phyloP scores from a whole-genome alignment of 2,329 filamentous ascomycete genomes.

The Grosmannia clavigera region DNA sequence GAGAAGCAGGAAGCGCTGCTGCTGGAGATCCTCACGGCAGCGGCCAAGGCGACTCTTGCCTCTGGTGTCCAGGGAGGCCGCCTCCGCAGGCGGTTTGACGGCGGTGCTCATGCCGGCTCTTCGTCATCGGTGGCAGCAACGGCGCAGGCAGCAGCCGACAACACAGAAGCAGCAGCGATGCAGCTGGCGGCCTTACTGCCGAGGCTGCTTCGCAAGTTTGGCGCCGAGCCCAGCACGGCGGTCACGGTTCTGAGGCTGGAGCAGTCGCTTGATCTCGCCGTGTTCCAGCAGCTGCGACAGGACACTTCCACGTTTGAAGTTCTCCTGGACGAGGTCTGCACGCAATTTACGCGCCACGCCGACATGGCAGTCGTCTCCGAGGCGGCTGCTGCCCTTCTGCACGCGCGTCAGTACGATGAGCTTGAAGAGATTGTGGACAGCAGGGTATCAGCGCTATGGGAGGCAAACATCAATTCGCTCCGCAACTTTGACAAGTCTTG shows the following conservation, averaged over 20 bases:
- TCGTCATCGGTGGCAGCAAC: constrained; percentile 7
- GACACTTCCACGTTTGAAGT: constrained; percentile 69
- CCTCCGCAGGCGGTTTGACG: constrained; percentile 36
- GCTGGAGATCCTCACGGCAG: constrained; percentile 73
- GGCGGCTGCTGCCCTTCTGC: constrained; percentile 68
- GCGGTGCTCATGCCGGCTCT: constrained; percentile 35
- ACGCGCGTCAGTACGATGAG: constrained; percentile 77
- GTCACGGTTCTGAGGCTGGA: constrained; percentile 76
- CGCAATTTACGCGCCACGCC: constrained; percentile 87
- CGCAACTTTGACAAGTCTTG: constrained; percentile 57
- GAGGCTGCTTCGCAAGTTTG: constrained; percentile 80
- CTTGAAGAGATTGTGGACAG: constrained; percentile 73
- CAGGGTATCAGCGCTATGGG: constrained; percentile 76
- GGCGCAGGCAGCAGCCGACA: constrained; percentile 30
- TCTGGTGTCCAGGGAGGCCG: constrained; percentile 52
- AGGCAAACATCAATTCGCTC: constrained; percentile 64
- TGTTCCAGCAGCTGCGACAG: constrained; percentile 81
- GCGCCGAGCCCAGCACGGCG: constrained; percentile 76
- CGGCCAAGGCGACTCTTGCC: constrained; percentile 62
- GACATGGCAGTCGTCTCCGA: constrained; percentile 76
- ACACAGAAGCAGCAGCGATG: constrained; percentile 66
- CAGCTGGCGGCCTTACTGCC: constrained; percentile 71
- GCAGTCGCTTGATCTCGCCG: constrained; percentile 72
- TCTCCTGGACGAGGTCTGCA: constrained; percentile 80
- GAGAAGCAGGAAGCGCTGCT: constrained; percentile 73